Evolutionary conservation across 257 asterid species (phyloP).

Genomic region (Scutellaria baicalensis): DNA sequence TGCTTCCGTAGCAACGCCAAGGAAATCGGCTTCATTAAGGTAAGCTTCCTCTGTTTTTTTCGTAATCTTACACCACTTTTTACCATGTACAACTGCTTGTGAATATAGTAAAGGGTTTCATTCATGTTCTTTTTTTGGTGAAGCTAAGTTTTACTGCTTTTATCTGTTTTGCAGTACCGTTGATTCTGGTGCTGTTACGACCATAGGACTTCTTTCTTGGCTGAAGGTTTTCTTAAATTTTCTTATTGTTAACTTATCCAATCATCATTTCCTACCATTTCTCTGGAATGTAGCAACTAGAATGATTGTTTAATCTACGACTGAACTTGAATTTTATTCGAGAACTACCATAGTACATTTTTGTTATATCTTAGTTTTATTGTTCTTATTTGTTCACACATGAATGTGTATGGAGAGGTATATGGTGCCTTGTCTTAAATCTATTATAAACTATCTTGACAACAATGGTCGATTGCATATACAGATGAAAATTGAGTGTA

Average conservation of each 20-base stretch:
- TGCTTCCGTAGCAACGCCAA: conserved; percentile 37
- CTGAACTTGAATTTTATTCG: not conserved
- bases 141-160: not conserved
- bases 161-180: conserved; percentile 25
- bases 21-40: conserved; percentile 40
- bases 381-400: not conserved
- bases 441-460: not conserved
- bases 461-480: not conserved
- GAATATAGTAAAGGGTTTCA: not conserved
- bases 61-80: not conserved
- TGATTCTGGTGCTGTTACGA: not conserved
- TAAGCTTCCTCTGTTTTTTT: not conserved
- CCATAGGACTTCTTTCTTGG: not conserved
- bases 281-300: conserved; percentile 15
- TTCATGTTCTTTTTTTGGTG: not conserved
- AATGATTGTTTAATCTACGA: not conserved
- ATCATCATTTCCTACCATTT: not conserved
- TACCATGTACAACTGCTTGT: not conserved
- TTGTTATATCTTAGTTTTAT: not conserved
- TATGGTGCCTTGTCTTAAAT: not conserved
- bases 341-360: not conserved
- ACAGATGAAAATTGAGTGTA: no score
- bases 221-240: conserved; percentile 3
- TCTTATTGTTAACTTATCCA: not conserved
- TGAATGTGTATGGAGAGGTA: no score